Conservation (phyloP, 139 green algal genomes). For the Zygnema cylindricum region DNA sequence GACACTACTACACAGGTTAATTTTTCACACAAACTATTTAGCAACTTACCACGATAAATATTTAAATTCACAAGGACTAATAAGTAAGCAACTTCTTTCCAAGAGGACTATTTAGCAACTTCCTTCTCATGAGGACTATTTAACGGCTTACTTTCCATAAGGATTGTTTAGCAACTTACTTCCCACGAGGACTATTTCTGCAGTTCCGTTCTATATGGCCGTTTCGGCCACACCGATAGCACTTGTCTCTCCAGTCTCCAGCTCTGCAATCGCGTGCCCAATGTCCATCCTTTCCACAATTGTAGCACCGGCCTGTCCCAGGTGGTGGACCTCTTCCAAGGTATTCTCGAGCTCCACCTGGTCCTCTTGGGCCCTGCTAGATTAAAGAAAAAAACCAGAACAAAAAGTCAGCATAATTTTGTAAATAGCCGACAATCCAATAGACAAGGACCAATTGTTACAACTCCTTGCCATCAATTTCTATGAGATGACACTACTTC, state of each 20-base stretch:
- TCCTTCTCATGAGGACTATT: neutral
- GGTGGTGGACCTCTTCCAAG: constrained; percentile 31
- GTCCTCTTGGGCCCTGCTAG: neutral
- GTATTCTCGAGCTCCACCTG: constrained; percentile 34
- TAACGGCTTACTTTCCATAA: neutral
- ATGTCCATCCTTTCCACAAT: constrained; percentile 64
- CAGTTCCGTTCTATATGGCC: constrained; percentile 62
- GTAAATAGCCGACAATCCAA: too few species aligned
- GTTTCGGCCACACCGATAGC: constrained; percentile 48
- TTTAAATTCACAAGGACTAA: constrained; percentile 12
- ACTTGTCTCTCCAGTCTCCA: constrained; percentile 59
- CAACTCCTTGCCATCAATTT: too few species aligned
- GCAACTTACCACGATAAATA: neutral
- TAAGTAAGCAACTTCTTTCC: neutral
- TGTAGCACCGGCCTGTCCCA: constrained; percentile 62
- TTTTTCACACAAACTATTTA: neutral
- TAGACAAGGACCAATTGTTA: too few species aligned
- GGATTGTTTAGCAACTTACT: neutral
- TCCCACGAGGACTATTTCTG: constrained; percentile 30
- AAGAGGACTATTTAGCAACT: neutral
- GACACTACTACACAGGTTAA: too few species aligned
- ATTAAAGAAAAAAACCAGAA: neutral
- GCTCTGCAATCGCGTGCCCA: constrained; percentile 58
- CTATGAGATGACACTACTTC: too few species aligned
- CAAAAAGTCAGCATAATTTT: too few species aligned